phyloP scores from a whole-genome alignment of 805 yeast genomes.

The Lachancea quebecensis region DNA sequence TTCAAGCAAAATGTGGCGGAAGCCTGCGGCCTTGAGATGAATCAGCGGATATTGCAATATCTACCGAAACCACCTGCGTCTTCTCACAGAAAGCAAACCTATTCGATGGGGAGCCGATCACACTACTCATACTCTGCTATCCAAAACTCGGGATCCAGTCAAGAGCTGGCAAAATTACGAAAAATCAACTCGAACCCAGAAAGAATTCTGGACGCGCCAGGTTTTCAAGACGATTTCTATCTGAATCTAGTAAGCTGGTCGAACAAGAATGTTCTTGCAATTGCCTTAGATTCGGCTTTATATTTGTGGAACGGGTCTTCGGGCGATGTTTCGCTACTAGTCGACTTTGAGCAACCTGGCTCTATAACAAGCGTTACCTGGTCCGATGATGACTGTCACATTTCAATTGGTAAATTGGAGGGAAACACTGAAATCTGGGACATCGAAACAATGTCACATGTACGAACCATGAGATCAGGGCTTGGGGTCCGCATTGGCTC shows the following conservation, averaged over 20 bases:
- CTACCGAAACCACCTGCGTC: constrained; percentile 75
- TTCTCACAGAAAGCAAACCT: constrained; percentile 25
- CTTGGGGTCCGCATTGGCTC: constrained; percentile 73
- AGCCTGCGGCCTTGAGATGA: constrained; percentile 85
- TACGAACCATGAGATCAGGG: constrained; percentile 68
- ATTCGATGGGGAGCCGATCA: constrained; percentile 26
- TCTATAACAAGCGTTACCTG: constrained; percentile 56
- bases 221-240: constrained; percentile 87
- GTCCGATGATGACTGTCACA: constrained; percentile 85
- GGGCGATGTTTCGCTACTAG: constrained; percentile 66
- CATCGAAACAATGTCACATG: constrained; percentile 62
- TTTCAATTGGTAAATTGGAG: constrained; percentile 76
- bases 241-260: constrained; percentile 87
- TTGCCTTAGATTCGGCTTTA: constrained; percentile 76
- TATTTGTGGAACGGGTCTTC: constrained; percentile 89
- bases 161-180: constrained; percentile 61
- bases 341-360: constrained; percentile 44
- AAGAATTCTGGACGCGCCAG: constrained; percentile 93
- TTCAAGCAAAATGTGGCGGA: constrained; percentile 83
- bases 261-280: constrained; percentile 67
- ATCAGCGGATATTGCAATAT: constrained; percentile 77
- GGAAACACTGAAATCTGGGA: constrained; percentile 94
- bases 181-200: constrained; percentile 84
- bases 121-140: constrained; percentile 29
- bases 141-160: constrained; percentile 12